A percentile compares a stretch with the other conserved stretches of the same genome.
These are phyloP conservation scores for Colletotrichum lini DNA, from an alignment of 2,329 filamentous ascomycete species.

Conservation along the genomic window DNA sequence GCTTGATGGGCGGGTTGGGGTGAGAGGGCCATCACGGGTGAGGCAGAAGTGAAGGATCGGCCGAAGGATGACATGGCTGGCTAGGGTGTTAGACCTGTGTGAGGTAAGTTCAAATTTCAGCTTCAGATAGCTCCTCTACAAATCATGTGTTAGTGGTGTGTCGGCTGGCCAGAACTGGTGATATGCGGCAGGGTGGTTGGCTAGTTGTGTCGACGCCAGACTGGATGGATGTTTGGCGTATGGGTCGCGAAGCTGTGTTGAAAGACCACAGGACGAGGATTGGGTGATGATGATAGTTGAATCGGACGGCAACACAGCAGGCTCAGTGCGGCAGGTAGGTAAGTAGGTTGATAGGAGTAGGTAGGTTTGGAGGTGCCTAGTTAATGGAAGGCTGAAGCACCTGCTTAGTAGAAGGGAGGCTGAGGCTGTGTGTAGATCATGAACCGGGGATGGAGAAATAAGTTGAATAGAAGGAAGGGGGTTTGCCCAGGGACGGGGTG, in stretches of 20 bases:
- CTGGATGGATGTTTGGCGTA: neutral
- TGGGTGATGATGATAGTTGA: neutral
- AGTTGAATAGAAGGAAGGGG: neutral
- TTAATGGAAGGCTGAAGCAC: neutral
- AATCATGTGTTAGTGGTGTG: slow-evolving; percentile 33
- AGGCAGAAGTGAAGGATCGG: slow-evolving; percentile 57
- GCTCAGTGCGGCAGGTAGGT: neutral
- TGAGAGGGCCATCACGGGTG: slow-evolving; percentile 60
- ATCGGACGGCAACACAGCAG: neutral
- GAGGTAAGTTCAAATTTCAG: slow-evolving; percentile 47
- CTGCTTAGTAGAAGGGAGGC: neutral
- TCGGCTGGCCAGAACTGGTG: neutral
- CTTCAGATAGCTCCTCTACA: slow-evolving; percentile 44
- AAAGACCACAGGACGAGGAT: neutral
- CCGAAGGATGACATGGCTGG: slow-evolving; percentile 60
- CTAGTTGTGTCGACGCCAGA: neutral
- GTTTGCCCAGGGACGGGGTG: slow-evolving; percentile 17
- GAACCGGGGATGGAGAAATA: slow-evolving; percentile 10
- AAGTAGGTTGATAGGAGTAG: neutral
- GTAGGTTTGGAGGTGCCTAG: neutral
- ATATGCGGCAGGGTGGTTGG: neutral
- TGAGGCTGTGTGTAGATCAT: slow-evolving; percentile 8
- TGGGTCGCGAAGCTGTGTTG: neutral
- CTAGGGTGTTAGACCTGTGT: slow-evolving; percentile 47
- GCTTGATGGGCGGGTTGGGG: slow-evolving; percentile 53